Conservation (phyloP, 495 filamentous ascomycete genomes). For the Tuber melanosporum region DNA sequence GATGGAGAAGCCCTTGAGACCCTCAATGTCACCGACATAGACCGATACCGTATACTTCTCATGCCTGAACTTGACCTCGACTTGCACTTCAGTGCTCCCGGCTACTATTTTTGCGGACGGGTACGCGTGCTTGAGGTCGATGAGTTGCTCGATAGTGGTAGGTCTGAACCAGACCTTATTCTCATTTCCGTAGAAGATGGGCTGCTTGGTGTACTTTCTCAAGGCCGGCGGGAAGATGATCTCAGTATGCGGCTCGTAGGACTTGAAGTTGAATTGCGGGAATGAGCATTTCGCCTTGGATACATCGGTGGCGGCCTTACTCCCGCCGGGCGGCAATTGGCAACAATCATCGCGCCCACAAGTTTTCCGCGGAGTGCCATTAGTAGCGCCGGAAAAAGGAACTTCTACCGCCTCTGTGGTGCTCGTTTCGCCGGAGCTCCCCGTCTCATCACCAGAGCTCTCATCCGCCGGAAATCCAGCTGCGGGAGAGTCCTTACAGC, state of each 20-base stretch:
- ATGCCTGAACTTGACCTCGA: constrained; percentile 44
- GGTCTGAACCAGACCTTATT: constrained; percentile 45
- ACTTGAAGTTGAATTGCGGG: constrained; percentile 42
- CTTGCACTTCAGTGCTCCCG: constrained; percentile 44
- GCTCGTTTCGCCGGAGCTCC: constrained; percentile 16
- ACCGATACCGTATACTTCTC: constrained; percentile 43
- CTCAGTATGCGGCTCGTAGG: constrained; percentile 43
- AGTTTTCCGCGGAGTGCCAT: constrained; percentile 40
- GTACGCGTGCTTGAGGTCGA: constrained; percentile 44
- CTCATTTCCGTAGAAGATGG: constrained; percentile 44
- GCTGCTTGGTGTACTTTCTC: constrained; percentile 38
- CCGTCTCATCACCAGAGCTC: constrained; percentile 22
- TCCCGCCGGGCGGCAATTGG: constrained; percentile 8
- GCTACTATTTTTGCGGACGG: constrained; percentile 45
- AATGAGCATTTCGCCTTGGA: constrained; percentile 31
- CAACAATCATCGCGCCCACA: constrained; percentile 27
- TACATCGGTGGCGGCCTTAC: constrained; percentile 12
- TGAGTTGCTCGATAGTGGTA: constrained; percentile 42
- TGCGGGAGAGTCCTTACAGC: constrained; percentile 41
- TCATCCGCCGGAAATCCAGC: constrained; percentile 9
- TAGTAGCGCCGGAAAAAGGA: constrained; percentile 31
- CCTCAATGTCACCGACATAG: constrained; percentile 45
- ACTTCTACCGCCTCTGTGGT: constrained; percentile 19
- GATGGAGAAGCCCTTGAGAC: constrained; percentile 40
- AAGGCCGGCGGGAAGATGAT: constrained; percentile 44